These are phyloP conservation scores for Termitomyces sp. DNA, from an alignment of 768 basidiomycete genomes.

Conservation along the genomic window DNA sequence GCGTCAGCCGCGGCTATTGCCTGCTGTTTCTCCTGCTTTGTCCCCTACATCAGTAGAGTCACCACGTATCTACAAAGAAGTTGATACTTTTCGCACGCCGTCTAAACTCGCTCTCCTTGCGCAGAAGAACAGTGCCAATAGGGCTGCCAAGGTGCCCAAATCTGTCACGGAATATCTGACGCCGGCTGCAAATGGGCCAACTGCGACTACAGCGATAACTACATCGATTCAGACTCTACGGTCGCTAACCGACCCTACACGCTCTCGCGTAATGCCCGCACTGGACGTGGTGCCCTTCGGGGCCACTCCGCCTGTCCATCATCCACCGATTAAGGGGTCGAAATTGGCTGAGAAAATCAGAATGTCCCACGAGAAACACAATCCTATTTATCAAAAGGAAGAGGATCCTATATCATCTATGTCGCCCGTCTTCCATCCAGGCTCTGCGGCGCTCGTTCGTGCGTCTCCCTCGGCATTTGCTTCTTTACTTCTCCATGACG, in stretches of 20 bases:
- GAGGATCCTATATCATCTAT: conserved; percentile 28
- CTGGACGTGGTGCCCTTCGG: conserved; percentile 39
- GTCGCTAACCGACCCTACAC: conserved; percentile 51
- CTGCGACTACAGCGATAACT: conserved; percentile 82
- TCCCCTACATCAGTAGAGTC: conserved; percentile 3
- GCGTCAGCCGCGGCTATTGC: conserved; percentile 11
- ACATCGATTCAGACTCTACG: conserved; percentile 72
- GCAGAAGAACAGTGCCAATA: conserved; percentile 38
- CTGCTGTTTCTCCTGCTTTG: conserved; percentile 1
- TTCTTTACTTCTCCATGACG: conserved; percentile 59
- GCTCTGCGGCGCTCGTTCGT: conserved; percentile 46
- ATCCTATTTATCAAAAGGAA: conserved; percentile 29
- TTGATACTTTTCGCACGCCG: conserved; percentile 27
- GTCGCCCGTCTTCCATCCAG: conserved; percentile 55
- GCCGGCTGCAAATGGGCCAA: conserved; percentile 76
- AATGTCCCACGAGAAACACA: conserved; percentile 44
- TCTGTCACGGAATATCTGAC: conserved; percentile 63
- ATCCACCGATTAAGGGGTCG: conserved; percentile 44
- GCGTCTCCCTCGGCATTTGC: conserved; percentile 78
- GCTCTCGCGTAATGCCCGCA: conserved; percentile 31
- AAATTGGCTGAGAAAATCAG: conserved; percentile 76
- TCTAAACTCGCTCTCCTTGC: conserved; percentile 76
- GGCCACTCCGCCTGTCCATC: conserved; percentile 19
- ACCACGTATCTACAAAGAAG: conserved; percentile 21
- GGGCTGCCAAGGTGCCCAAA: conserved; percentile 39